Base-by-base conservation (phyloP, 2,329 filamentous ascomycete genomes). In the Fusarium sp. region DNA sequence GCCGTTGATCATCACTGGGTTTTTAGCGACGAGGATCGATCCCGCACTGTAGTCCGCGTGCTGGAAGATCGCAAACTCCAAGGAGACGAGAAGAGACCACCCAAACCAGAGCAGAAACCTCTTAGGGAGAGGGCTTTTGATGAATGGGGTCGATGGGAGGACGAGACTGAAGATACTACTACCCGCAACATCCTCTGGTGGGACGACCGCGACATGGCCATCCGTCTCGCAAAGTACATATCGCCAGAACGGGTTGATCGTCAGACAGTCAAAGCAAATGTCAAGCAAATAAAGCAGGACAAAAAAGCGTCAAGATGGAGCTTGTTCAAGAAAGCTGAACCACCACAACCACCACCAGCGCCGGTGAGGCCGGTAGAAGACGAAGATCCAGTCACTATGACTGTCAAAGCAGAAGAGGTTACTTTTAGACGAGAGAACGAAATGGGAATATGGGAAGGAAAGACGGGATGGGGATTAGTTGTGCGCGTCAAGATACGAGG, bases 401-500 rank as follows among this genome's bases (percentile, higher is more conserved):
- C 74, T 4, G 84, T 85, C 3, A 78, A 77, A 29, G 84, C 85
- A 0, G 83, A 89, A 58, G 84, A 88, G 71, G 83, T 88, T 2
- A 85, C 86, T 0, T 89, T 90, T 66, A 78, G 88, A n/a, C 77
- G 77, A 54, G 84, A 88, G 78, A 89, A 87, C 24, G 85, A 84
- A 16, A 81, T 89, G 75, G 88, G 87, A 0, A 78, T 90, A 1
- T 87, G 85, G 83, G 87, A 89, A 76, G 87, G 85, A 35, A 80
- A 80, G 69, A 84, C 82, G 2, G 88, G 88, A 3, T 89, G 84
- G 82, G 87, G 83, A 0, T 80, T 90, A 34, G 84, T 88, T 16
- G 81, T 88, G 1, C 80, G 78, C 1, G 80, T 89, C 10, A 75
- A 62, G 54, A 64, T 79, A 75, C 59, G 61, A 10, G 68, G 64